Conservation (phyloP, 371 early-diverging fungal genomes). For the Mortierella sp. region DNA sequence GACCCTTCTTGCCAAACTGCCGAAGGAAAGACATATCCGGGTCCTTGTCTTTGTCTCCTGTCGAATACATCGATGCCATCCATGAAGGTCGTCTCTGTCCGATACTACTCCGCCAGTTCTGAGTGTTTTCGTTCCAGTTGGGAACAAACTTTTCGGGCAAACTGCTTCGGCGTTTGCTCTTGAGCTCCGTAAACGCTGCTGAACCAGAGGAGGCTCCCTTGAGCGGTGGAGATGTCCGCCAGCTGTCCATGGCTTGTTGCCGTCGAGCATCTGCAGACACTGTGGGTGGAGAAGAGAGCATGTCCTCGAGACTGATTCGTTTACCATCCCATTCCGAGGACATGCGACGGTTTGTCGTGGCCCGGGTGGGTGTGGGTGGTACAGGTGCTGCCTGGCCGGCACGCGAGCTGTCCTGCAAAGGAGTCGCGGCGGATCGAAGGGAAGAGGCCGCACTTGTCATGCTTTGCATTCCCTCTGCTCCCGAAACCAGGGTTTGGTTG, state of each 20-base stretch:
- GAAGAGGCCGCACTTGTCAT: constrained; percentile 34
- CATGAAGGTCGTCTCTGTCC: constrained; percentile 46
- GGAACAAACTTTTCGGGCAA: constrained; percentile 52
- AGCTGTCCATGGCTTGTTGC: constrained; percentile 47
- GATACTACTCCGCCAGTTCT: constrained; percentile 43
- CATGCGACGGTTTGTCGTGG: background rate
- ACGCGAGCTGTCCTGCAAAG: no score
- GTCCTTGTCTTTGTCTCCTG: constrained; percentile 8
- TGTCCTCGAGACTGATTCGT: constrained; percentile 45
- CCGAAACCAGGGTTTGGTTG: no score
- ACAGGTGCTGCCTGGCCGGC: constrained; percentile 4
- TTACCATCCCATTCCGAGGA: constrained; percentile 33
- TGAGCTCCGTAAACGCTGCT: constrained; percentile 24
- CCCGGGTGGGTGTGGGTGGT: background rate
- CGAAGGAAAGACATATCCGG: no score
- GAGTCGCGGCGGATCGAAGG: constrained; percentile 30
- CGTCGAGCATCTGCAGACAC: constrained; percentile 11
- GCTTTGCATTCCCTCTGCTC: constrained; percentile 14
- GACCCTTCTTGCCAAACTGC: no score
- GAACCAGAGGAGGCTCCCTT: background rate
- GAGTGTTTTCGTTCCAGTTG: constrained; percentile 44
- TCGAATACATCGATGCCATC: constrained; percentile 18
- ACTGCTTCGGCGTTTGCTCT: constrained; percentile 49
- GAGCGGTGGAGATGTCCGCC: constrained; percentile 44
- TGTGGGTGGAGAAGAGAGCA: constrained; percentile 18